phyloP scores from a whole-genome alignment of 768 basidiomycete species.

The Baorangia bicolor region DNA sequence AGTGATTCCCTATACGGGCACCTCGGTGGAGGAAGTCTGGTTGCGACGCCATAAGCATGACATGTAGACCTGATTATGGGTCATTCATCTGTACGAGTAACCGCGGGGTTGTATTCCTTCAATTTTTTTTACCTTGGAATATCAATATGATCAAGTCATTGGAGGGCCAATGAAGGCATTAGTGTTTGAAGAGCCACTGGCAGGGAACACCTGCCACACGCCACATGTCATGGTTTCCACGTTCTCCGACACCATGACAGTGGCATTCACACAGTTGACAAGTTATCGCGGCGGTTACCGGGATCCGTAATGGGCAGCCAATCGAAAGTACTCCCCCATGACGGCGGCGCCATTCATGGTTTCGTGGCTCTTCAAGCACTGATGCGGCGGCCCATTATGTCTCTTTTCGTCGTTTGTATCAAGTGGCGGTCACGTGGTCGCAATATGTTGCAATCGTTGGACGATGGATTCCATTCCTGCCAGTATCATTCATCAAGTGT shows the following conservation, averaged over 20 bases:
- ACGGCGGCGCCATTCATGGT: too few species aligned
- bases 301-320: too few species aligned
- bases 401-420: too few species aligned
- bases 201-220: too few species aligned
- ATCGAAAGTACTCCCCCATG: too few species aligned
- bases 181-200: too few species aligned
- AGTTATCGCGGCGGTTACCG: too few species aligned
- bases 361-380: too few species aligned
- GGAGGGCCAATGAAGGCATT: neutral
- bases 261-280: too few species aligned
- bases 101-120: slow-evolving; percentile 3
- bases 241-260: too few species aligned
- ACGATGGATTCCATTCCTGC: neutral
- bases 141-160: neutral
- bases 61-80: neutral
- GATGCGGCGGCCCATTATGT: too few species aligned
- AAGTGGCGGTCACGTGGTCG: slow-evolving; percentile 18
- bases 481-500: neutral
- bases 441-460: neutral
- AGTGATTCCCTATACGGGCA: slow-evolving; percentile 31
- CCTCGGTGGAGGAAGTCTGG: slow-evolving; percentile 20
- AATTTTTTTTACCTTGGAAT: neutral
- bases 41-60: slow-evolving; percentile 27
- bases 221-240: too few species aligned
- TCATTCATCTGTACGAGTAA: slow-evolving; percentile 19